Percentiles rank a stretch among this genome's conserved stretches.
Evolutionary conservation across 2,329 filamentous ascomycete genomes (phyloP).

Genomic region (Aspergillus sp.): DNA sequence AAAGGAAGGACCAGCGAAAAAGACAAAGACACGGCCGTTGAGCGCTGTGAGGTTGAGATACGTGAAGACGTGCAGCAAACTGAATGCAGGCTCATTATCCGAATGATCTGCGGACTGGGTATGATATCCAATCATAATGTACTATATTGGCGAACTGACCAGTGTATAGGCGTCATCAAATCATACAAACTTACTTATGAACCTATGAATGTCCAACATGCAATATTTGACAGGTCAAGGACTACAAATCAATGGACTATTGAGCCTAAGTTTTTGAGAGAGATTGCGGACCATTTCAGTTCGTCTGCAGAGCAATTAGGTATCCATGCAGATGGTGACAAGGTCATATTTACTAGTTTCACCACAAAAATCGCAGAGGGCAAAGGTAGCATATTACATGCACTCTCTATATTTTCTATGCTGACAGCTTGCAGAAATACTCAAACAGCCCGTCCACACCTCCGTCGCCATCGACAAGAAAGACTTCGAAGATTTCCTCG

Average conservation of each 20-base stretch:
- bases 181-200: conserved; percentile 61
- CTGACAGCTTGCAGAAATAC: conserved; percentile 42
- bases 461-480: conserved; percentile 55
- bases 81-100: conserved; percentile 56
- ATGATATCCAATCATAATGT: conserved; percentile 6
- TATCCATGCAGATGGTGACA: conserved; percentile 52
- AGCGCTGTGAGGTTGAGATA: conserved; percentile 56
- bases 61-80: conserved; percentile 50
- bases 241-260: conserved; percentile 55
- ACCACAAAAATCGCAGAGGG: conserved; percentile 58
- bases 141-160: background rate
- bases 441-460: conserved; percentile 60
- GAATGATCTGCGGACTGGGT: conserved; percentile 57
- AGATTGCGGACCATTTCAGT: conserved; percentile 59
- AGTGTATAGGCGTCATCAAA: conserved; percentile 50
- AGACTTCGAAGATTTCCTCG: conserved; percentile 56
- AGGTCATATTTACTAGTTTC: conserved; percentile 58
- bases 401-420: conserved; percentile 3
- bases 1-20: conserved; percentile 51
- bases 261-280: conserved; percentile 50
- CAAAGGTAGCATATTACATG: conserved; percentile 39
- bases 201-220: conserved; percentile 55
- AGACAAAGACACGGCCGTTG: conserved; percentile 54
- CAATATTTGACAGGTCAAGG: conserved; percentile 53
- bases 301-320: conserved; percentile 59